Percentiles rank a stretch among this genome's conserved stretches.
These are phyloP conservation scores for Sporothrix dimorphospora DNA, from an alignment of 2,329 filamentous ascomycete species.

Conservation along the genomic window DNA sequence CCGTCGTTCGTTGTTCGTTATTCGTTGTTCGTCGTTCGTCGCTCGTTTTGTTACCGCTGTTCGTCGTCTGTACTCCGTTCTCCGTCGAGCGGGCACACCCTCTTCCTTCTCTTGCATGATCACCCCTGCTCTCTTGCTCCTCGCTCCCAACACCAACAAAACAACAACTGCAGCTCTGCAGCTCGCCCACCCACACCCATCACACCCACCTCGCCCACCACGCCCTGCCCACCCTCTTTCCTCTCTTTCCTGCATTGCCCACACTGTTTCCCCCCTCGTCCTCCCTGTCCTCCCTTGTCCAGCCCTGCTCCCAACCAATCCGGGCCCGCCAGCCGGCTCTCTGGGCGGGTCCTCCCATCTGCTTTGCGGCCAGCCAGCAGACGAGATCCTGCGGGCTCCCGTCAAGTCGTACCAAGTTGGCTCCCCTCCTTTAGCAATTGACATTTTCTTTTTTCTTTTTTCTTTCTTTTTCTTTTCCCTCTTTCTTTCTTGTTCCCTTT, in stretches of 20 bases:
- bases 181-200: constrained; percentile 12
- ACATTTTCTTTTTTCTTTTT: not conserved
- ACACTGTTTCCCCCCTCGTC: not conserved
- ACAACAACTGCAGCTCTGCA: not conserved
- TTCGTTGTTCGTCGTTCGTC: not conserved
- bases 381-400: constrained; percentile 29
- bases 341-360: constrained; percentile 27
- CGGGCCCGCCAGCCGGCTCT: not conserved
- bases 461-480: not conserved
- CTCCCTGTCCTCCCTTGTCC: not conserved
- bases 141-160: not conserved
- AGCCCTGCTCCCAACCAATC: constrained; percentile 17
- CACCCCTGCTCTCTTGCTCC: constrained; percentile 5
- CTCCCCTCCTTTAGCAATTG: not conserved
- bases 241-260: not conserved
- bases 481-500: not conserved
- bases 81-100: not conserved
- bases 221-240: not conserved
- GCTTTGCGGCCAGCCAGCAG: constrained; percentile 26
- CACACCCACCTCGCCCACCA: not conserved
- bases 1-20: not conserved
- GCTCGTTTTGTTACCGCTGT: not conserved
- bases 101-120: not conserved
- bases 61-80: not conserved
- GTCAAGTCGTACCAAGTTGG: constrained; percentile 22